These are phyloP conservation scores for Zygosaccharomyces pseudorouxii DNA, from an alignment of 805 yeast genomes.

Conservation along the genomic window DNA sequence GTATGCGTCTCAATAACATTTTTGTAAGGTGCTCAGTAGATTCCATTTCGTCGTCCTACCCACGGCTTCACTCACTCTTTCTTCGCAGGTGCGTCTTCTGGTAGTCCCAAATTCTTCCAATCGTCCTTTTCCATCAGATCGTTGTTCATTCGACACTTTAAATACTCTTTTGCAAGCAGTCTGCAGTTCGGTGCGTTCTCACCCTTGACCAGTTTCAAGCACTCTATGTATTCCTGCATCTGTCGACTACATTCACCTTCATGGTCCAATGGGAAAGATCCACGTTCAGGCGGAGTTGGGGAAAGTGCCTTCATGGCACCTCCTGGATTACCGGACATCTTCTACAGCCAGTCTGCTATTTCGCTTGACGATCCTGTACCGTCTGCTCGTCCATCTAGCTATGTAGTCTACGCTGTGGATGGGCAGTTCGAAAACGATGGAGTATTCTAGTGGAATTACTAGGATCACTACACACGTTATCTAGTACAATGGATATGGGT, in stretches of 20 bases:
- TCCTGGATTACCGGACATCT: slow-evolving; percentile 43
- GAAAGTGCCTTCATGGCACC: slow-evolving; percentile 46
- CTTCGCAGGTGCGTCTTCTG: slow-evolving; percentile 37
- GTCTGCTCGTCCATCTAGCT: background rate
- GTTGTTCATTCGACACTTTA: slow-evolving; percentile 86
- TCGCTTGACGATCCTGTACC: background rate
- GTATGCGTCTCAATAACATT: no score
- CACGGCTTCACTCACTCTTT: background rate
- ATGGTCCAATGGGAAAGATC: slow-evolving; percentile 94
- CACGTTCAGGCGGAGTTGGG: slow-evolving; percentile 94
- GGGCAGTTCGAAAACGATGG: background rate
- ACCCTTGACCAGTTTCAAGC: slow-evolving; percentile 72
- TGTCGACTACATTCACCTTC: slow-evolving; percentile 71
- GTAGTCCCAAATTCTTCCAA: slow-evolving; percentile 59
- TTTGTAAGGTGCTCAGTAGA: no score
- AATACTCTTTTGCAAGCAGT: slow-evolving; percentile 70
- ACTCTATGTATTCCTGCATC: slow-evolving; percentile 71
- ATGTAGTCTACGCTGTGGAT: background rate
- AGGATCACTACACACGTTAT: slow-evolving; percentile 1
- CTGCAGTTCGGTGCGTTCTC: slow-evolving; percentile 91
- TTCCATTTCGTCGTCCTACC: no score
- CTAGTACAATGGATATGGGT: background rate
- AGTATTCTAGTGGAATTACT: background rate
- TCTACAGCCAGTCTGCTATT: no score
- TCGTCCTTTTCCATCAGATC: slow-evolving; percentile 55